Percentiles rank a stretch among this genome's conserved stretches.
Evolutionary conservation across 176 grass and related monocot species (phyloP).

Genomic region (Eragrostis nindensis): DNA sequence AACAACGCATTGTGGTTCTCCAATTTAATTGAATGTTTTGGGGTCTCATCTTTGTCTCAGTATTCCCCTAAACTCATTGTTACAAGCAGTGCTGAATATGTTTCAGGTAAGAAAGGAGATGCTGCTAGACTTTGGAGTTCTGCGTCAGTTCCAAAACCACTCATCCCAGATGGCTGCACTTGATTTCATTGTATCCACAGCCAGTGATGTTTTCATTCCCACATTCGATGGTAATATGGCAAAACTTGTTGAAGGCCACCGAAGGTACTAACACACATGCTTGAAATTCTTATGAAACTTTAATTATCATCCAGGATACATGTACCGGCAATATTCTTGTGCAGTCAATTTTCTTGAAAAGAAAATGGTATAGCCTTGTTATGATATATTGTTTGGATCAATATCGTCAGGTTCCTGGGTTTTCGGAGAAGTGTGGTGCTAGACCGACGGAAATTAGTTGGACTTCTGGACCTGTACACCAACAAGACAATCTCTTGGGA

Average conservation of each 20-base stretch:
- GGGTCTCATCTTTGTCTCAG: neutral
- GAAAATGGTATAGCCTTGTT: neutral
- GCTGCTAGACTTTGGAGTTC: slow-evolving; percentile 62
- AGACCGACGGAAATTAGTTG: slow-evolving; percentile 73
- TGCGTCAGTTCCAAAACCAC: slow-evolving; percentile 86
- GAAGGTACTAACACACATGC: slow-evolving; percentile 56
- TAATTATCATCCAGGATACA: slow-evolving; percentile 15
- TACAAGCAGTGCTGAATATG: slow-evolving; percentile 36
- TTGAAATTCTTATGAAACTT: slow-evolving; percentile 21
- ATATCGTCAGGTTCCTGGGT: slow-evolving; percentile 61
- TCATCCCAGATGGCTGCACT: slow-evolving; percentile 99
- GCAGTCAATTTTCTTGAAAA: neutral
- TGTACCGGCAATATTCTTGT: neutral
- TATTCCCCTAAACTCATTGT: neutral
- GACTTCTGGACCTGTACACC: slow-evolving; percentile 63
- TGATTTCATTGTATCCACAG: slow-evolving; percentile 92
- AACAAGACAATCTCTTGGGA: slow-evolving; percentile 82
- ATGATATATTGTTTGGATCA: slow-evolving; percentile 17
- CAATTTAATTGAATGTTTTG: neutral
- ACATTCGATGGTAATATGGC: slow-evolving; percentile 97
- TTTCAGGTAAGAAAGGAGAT: slow-evolving; percentile 93
- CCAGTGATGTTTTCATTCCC: slow-evolving; percentile 88
- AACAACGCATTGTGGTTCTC: neutral
- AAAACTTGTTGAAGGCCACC: slow-evolving; percentile 86
- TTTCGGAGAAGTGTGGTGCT: slow-evolving; percentile 73